These are phyloP conservation scores for Schizophyllum amplum DNA, from an alignment of 1,284 basidiomycete species.

Conservation along the genomic window DNA sequence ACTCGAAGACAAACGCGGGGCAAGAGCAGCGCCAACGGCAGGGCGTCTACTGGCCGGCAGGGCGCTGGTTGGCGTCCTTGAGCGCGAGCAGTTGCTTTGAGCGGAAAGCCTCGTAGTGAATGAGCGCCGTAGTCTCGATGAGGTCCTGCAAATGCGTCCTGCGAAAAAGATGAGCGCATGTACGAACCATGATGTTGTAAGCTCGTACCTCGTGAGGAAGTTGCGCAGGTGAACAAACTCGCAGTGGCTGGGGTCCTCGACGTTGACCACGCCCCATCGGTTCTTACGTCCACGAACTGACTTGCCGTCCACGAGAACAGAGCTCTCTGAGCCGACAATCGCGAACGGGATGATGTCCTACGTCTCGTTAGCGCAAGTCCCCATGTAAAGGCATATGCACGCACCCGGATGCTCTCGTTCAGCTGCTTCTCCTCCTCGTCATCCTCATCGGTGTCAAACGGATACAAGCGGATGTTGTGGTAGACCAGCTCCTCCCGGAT, in stretches of 20 bases:
- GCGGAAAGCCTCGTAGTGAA: slow-evolving; percentile 99
- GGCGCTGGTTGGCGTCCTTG: slow-evolving; percentile 73
- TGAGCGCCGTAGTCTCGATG: slow-evolving; percentile 97
- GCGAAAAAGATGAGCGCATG: neutral
- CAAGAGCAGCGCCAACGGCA: neutral
- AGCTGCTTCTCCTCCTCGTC: slow-evolving; percentile 89
- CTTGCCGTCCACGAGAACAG: slow-evolving; percentile 93
- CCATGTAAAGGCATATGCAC: slow-evolving; percentile 20
- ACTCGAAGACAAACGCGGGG: neutral
- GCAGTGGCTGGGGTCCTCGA: slow-evolving; percentile 95
- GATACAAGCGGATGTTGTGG: slow-evolving; percentile 92
- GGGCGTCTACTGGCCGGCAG: slow-evolving; percentile 18
- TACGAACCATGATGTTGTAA: neutral
- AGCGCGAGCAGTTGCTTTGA: slow-evolving; percentile 93
- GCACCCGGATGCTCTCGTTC: slow-evolving; percentile 85
- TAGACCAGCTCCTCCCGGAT: slow-evolving; percentile 91
- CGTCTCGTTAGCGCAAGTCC: slow-evolving; percentile 2
- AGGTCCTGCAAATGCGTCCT: slow-evolving; percentile 97
- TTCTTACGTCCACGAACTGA: slow-evolving; percentile 94
- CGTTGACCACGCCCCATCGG: slow-evolving; percentile 97
- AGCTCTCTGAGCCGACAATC: slow-evolving; percentile 91
- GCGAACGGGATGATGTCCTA: slow-evolving; percentile 95
- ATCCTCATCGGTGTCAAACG: slow-evolving; percentile 94
- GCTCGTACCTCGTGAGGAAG: slow-evolving; percentile 81
- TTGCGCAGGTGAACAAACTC: slow-evolving; percentile 97